Conservation (phyloP, 116 monocot species). For the Posidonia oceanica region DNA sequence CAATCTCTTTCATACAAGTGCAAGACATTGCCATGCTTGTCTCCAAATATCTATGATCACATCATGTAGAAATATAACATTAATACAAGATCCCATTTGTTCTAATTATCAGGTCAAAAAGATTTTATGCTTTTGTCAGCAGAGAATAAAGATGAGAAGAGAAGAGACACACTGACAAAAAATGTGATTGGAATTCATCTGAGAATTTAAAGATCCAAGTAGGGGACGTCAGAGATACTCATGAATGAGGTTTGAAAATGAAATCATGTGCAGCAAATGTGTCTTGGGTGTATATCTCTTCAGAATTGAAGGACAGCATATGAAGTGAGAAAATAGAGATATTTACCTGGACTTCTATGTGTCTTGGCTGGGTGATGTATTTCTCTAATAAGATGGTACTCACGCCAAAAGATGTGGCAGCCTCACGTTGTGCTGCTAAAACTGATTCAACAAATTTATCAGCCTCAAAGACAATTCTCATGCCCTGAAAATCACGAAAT, state of each 20-base stretch:
- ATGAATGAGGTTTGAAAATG: too few relatives aligned
- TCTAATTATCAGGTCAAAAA: neutral
- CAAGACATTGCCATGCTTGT: slow-evolving; percentile 84
- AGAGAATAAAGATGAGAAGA: neutral
- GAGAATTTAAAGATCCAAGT: too few relatives aligned
- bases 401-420: slow-evolving; percentile 91
- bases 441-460: slow-evolving; percentile 74
- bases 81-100: neutral
- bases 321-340: neutral
- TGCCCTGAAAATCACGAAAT: slow-evolving; percentile 44
- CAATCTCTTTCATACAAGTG: slow-evolving; percentile 98
- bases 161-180: too few relatives aligned
- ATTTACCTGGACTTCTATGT: slow-evolving; percentile 95
- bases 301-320: too few relatives aligned
- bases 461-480: slow-evolving; percentile 81
- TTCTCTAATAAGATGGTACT: slow-evolving; percentile 80
- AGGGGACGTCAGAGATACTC: too few relatives aligned
- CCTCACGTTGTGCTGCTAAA: slow-evolving; percentile 83
- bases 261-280: too few relatives aligned
- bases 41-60: slow-evolving; percentile 79
- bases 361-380: slow-evolving; percentile 89
- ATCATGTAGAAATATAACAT: neutral
- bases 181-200: too few relatives aligned
- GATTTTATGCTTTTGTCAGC: neutral
- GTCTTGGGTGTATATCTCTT: too few relatives aligned